Percentiles rank a stretch among this genome's conserved stretches.
Evolutionary conservation across 2,329 filamentous ascomycete species (phyloP).

Genomic region (Colletotrichum salicis): DNA sequence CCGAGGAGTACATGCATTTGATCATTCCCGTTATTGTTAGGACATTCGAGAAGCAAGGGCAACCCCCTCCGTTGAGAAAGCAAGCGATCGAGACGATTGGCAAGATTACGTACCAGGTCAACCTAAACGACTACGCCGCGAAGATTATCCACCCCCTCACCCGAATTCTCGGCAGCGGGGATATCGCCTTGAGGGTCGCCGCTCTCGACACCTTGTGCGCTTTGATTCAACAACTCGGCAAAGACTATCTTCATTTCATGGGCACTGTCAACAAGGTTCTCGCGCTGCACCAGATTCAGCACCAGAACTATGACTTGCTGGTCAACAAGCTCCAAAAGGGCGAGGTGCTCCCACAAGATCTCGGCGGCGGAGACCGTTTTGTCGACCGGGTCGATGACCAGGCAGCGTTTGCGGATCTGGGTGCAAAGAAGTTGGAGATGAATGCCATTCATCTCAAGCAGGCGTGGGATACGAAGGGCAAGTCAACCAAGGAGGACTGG

Average conservation of each 20-base stretch:
- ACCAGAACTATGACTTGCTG: conserved; percentile 91
- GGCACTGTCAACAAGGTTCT: conserved; percentile 91
- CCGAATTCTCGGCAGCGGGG: conserved; percentile 79
- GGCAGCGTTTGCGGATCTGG: conserved; percentile 79
- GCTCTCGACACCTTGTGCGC: conserved; percentile 95
- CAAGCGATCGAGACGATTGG: conserved; percentile 94
- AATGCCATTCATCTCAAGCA: conserved; percentile 97
- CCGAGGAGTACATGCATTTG: conserved; percentile 98
- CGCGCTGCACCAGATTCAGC: conserved; percentile 81
- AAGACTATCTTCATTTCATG: conserved; percentile 94
- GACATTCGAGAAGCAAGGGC: conserved; percentile 89
- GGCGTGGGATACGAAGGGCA: conserved; percentile 96
- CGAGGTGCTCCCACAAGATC: conserved; percentile 92
- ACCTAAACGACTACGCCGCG: conserved; percentile 95
- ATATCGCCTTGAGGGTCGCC: conserved; percentile 78
- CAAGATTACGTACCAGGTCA: conserved; percentile 94
- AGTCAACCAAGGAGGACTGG: conserved; percentile 98
- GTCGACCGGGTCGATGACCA: conserved; percentile 82
- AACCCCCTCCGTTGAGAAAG: conserved; percentile 82
- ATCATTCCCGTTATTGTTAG: conserved; percentile 96
- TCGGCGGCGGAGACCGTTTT: conserved; percentile 87
- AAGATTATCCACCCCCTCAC: conserved; percentile 96
- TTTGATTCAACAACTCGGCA: conserved; percentile 93
- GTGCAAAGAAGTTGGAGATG: conserved; percentile 93
- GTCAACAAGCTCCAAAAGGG: conserved; percentile 94